Conservation (phyloP, 805 yeast genomes). For the Starmerella stellata region DNA sequence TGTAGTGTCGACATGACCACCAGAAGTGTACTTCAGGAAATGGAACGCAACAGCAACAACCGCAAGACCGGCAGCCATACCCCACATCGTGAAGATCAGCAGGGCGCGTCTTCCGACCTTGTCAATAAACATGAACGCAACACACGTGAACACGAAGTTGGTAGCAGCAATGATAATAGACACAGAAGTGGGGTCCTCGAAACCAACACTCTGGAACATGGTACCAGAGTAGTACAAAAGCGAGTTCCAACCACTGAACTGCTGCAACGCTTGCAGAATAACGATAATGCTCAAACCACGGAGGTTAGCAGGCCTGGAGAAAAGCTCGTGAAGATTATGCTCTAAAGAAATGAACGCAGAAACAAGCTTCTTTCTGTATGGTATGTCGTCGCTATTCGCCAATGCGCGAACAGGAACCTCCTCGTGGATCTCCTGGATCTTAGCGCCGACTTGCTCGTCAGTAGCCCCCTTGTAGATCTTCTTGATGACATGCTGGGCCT, state of each 20-base stretch:
- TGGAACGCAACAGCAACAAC: conserved; percentile 86
- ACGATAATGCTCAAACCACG: conserved; percentile 82
- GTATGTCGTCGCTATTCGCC: conserved; percentile 13
- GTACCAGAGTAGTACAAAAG: conserved; percentile 90
- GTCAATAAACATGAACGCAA: conserved; percentile 78
- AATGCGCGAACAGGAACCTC: conserved; percentile 18
- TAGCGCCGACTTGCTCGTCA: conserved; percentile 43
- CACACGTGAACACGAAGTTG: conserved; percentile 68
- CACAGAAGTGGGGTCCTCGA: conserved; percentile 78
- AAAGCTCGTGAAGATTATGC: conserved; percentile 21
- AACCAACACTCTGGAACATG: conserved; percentile 80
- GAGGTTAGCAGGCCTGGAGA: conserved; percentile 37
- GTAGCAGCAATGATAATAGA: conserved; percentile 88
- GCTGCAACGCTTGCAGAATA: conserved; percentile 91
- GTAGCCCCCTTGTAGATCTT: conserved; percentile 47
- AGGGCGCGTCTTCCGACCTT: conserved; percentile 74
- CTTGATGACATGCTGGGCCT: conserved; percentile 48
- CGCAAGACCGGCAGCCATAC: conserved; percentile 60
- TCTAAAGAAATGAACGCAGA: conserved; percentile 19
- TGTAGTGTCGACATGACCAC: conserved; percentile 23
- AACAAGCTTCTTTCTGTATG: conserved; percentile 9
- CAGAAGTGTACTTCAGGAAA: conserved; percentile 47
- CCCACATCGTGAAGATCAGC: conserved; percentile 62
- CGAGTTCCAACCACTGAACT: conserved; percentile 91
- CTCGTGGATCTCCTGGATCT: conserved; percentile 36